Base-by-base conservation (phyloP, 2,329 filamentous ascomycete species). In the Alternaria infectoria region DNA sequence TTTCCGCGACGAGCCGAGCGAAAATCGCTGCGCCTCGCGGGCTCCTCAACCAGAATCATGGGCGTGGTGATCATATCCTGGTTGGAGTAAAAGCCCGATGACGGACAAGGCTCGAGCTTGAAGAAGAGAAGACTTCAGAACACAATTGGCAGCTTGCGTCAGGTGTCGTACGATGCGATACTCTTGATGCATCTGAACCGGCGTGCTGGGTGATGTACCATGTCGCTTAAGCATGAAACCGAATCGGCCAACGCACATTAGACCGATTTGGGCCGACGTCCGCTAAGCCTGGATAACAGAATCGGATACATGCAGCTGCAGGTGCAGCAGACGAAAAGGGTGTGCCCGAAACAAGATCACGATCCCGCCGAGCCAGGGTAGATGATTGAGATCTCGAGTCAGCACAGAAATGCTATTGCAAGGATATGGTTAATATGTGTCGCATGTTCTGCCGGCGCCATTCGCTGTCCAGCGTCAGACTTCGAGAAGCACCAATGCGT, bases 191-290 rank as follows among this genome's bases (percentile, higher is more conserved):
- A 69, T 55, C 60, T 51, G 59, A 62, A 56, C 62, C 62, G 47
- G 50, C 23, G 19, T 13, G 45, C 30, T 51, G 61, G 64, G 32
- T 46, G 17, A 43, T 50, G 54, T 46, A 54, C 65, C 60, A 64
- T 60, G 67, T 67, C 65, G 67, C 62, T 67, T 67, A 69, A 57
- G 65, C 65, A 63, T 54, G 58, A 45, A n/a, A 47, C 50, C 60
- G 51, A 51, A 67, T 68, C 45, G 46, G 54, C 23, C 49, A 51
- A 12, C 13, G n/a, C 28, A 30, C 43, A 65, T 65, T 64, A 66
- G 58, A 62, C 62, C 55, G 32, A 26, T 66, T 67, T 52, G 64
- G 60, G 45, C 44, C 19, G 21, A 43, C 54, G 45, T 51, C 55
- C 59, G 54, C 52, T 62, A 54, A 64, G 59, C 58, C 49, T 43